Evolutionary conservation across 2,329 filamentous ascomycete species (phyloP).

Genomic region (Microdochium bolleyi): DNA sequence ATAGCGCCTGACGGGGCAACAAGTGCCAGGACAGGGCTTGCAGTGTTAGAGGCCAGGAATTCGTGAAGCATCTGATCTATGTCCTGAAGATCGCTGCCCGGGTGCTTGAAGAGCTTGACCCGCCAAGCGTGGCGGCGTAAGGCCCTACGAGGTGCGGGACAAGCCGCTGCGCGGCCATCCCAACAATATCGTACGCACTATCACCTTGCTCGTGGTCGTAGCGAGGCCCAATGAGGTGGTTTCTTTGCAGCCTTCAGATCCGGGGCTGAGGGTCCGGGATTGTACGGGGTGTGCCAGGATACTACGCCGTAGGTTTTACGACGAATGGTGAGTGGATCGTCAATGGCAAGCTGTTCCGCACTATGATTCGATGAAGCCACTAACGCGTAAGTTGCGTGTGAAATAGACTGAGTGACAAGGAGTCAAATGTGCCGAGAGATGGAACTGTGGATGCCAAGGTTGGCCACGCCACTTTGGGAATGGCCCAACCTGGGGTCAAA

Average conservation of each 20-base stretch:
- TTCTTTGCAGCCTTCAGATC: background rate
- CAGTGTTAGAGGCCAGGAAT: background rate
- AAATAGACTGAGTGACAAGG: background rate
- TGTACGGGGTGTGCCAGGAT: background rate
- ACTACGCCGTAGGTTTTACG: background rate
- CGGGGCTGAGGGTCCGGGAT: background rate
- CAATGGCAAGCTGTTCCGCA: background rate
- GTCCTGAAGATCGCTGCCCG: background rate
- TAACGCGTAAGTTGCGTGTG: background rate
- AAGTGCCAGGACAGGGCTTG: background rate
- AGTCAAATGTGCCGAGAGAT: background rate
- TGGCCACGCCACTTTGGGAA: background rate
- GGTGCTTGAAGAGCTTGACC: background rate
- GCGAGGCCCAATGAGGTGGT: background rate
- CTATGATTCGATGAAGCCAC: background rate
- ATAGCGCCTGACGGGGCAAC: background rate
- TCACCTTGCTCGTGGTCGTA: background rate
- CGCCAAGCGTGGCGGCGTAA: background rate
- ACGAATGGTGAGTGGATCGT: background rate
- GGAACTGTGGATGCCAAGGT: background rate
- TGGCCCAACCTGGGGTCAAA: background rate
- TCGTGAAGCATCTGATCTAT: background rate
- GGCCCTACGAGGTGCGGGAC: background rate
- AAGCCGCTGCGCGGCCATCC: background rate
- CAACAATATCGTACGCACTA: background rate